Evolutionary conservation across 352 stramenopile species (phyloP), one percentile per base, ranked within the genome.

Genomic region (Elongisporangium prolatum): DNA sequence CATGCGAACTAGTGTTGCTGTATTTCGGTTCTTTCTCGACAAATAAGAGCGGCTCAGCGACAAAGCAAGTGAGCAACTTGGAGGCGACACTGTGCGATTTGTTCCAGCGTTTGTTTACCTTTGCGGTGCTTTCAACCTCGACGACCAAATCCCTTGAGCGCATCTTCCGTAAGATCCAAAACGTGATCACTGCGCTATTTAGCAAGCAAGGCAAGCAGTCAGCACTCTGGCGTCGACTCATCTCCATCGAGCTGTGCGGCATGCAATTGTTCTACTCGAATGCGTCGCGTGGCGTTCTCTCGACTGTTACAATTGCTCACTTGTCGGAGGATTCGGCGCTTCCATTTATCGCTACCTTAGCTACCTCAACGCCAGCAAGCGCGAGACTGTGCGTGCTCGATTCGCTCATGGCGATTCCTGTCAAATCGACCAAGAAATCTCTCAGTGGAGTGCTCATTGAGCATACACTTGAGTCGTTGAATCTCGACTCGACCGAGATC

Each of bases 1-100:
- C 85, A 54, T 84, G 72, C 25, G 74, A 87, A 22, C 74, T 82
- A 57, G 21, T 85, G 20, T 40, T 85, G 25, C 85, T 83, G 44
- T 75, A 72, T 11, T 60, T 87, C 50, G 21, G 38, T 40, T 61
- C 59, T 2, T 60, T 52, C 21, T 56, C 16, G 3, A 50, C 13
- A 21, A 48, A 17, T 4, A 44, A 44, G 34, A 44, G 34, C 10
- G 34, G 6, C 9, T 38, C 8, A 9, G 8, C 34, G 10, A 4
- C 34, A 17, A 44, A 52, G 4, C 53, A 54, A 9, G n/a, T 51
- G 14, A 22, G 62, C 37, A 50, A 14, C 5, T 47, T 47, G 34
- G 21, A 61, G 13, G 20, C 25, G 16, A 52, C 57, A 24, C 55
- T 86, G 5, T 84, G 69, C 49, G 60, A 75, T 20, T 34, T 86